These are phyloP conservation scores for Nematodospora valgi DNA, from an alignment of 805 yeast genomes.

Conservation along the genomic window DNA sequence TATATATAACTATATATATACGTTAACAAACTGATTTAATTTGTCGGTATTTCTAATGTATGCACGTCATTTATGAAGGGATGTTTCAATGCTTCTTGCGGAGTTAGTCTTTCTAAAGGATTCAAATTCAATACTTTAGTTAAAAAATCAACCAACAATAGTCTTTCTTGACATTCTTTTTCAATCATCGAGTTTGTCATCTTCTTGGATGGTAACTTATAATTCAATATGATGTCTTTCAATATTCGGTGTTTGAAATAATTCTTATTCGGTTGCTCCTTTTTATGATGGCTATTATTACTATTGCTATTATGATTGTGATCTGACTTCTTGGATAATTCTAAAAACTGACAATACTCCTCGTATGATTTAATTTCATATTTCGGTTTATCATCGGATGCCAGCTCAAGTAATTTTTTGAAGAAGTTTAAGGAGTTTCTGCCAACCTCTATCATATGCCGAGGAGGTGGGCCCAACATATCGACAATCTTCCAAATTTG, in stretches of 20 bases:
- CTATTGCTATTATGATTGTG: conserved; percentile 22
- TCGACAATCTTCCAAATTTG: conserved; percentile 80
- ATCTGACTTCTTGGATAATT: conserved; percentile 22
- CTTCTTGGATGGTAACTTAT: conserved; percentile 61
- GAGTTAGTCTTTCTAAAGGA: conserved; percentile 95
- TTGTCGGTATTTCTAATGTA: conserved; percentile 4
- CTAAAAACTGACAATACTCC: conserved; percentile 31
- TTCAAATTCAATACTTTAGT: conserved; percentile 75
- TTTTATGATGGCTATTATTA: conserved; percentile 18
- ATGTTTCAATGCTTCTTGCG: conserved; percentile 89
- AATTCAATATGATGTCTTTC: conserved; percentile 71
- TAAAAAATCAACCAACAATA: conserved; percentile 71
- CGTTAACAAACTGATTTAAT: no score
- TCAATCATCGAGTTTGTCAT: conserved; percentile 55
- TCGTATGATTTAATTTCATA: conserved; percentile 33
- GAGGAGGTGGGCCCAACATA: conserved; percentile 83
- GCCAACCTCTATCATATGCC: conserved; percentile 97
- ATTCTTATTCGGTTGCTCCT: conserved; percentile 79
- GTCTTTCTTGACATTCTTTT: conserved; percentile 70
- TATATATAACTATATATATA: no score
- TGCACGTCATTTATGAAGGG: conserved; percentile 64
- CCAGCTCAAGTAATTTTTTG: conserved; percentile 32
- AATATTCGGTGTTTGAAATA: conserved; percentile 68
- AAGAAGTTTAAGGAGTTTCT: conserved; percentile 72
- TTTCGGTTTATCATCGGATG: conserved; percentile 24